A percentile compares a stretch with the other conserved stretches of the same genome.
Evolutionary conservation across 2,329 filamentous ascomycete species (phyloP).

Genomic region (Cercospora berteroae): DNA sequence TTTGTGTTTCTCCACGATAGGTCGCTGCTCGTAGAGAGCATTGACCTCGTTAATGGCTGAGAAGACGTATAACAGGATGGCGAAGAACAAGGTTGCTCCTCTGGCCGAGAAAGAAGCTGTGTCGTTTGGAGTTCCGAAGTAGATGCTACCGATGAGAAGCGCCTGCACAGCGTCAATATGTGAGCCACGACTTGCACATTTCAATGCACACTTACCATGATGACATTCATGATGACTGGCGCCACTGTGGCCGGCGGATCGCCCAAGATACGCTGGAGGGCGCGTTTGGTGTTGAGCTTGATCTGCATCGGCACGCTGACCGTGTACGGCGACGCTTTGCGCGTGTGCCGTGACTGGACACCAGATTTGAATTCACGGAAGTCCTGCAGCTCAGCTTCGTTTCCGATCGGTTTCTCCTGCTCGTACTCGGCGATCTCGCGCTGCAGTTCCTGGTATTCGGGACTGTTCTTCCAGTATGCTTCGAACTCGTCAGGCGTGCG

Average conservation of each 20-base stretch:
- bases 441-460: conserved; percentile 46
- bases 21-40: conserved; percentile 53
- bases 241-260: conserved; percentile 2
- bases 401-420: conserved; percentile 44
- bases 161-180: conserved; percentile 54
- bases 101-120: conserved; percentile 55
- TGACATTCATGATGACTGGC: conserved; percentile 68
- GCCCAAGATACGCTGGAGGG: conserved; percentile 1
- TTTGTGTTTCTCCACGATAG: conserved; percentile 50
- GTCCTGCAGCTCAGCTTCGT: conserved; percentile 40
- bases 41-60: conserved; percentile 65
- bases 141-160: conserved; percentile 63
- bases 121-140: conserved; percentile 52
- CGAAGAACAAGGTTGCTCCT: conserved; percentile 60
- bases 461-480: conserved; percentile 48
- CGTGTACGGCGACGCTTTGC: conserved; percentile 74
- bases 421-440: conserved; percentile 55
- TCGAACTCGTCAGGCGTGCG: conserved; percentile 70
- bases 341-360: conserved; percentile 49
- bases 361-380: conserved; percentile 46
- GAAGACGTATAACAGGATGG: conserved; percentile 59
- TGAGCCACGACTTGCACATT: neutral
- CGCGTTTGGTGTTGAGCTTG: conserved; percentile 65
- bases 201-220: conserved; percentile 64
- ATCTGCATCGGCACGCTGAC: conserved; percentile 74